Percentiles rank a stretch among this genome's conserved stretches.
phyloP scores from a whole-genome alignment of 345 rosid species.

The Eucalyptus coolabah region DNA sequence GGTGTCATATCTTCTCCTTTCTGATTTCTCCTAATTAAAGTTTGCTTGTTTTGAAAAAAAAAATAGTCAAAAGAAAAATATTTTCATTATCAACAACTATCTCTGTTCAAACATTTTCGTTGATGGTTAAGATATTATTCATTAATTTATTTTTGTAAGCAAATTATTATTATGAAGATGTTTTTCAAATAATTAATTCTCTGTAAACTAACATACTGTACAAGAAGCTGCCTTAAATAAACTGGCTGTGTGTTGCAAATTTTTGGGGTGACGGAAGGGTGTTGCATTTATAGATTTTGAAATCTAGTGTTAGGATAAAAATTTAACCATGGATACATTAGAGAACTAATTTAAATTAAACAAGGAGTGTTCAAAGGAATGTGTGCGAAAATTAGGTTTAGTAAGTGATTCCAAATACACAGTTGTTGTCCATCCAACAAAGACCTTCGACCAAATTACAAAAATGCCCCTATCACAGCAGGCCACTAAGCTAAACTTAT shows the following conservation, averaged over 20 bases:
- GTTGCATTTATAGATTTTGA: background rate
- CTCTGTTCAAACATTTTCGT: no score
- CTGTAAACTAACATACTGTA: no score
- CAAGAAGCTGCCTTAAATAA: background rate
- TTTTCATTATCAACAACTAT: no score
- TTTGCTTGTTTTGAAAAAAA: no score
- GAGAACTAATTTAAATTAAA: background rate
- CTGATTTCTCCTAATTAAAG: no score
- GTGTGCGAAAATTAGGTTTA: background rate
- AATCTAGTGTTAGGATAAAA: background rate
- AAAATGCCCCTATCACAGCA: background rate
- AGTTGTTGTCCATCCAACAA: background rate
- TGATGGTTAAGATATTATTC: no score
- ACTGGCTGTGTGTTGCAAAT: background rate
- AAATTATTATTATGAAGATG: no score
- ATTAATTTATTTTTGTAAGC: no score
- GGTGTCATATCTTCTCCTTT: no score
- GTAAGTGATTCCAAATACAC: no score
- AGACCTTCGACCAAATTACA: background rate
- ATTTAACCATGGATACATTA: background rate
- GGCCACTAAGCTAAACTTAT: background rate
- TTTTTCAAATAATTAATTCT: no score
- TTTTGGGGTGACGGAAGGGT: background rate
- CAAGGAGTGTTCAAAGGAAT: background rate
- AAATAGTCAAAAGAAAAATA: no score